phyloP scores from a whole-genome alignment of 176 grass and related monocot species.

The Carex kokanica region DNA sequence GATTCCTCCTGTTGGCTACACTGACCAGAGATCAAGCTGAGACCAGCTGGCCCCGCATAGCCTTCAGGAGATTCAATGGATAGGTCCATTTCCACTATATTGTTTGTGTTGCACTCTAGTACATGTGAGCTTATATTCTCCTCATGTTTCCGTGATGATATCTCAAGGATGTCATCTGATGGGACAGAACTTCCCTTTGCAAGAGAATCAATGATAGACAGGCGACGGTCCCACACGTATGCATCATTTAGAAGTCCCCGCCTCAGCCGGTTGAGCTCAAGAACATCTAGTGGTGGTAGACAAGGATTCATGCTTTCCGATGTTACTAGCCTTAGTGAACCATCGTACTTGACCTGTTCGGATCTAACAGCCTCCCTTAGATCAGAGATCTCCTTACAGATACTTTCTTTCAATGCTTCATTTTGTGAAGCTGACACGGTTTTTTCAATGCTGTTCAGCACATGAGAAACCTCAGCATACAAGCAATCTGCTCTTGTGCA shows the following conservation, averaged over 20 bases:
- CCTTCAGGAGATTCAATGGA: slow-evolving; percentile 43
- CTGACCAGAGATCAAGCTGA: slow-evolving; percentile 30
- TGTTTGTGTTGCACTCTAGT: slow-evolving; percentile 38
- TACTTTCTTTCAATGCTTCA: slow-evolving; percentile 49
- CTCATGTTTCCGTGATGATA: slow-evolving; percentile 31
- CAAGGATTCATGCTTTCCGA: slow-evolving; percentile 35
- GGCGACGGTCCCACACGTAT: slow-evolving; percentile 59
- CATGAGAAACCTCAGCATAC: slow-evolving; percentile 49
- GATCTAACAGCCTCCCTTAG: slow-evolving; percentile 65
- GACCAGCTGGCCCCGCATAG: slow-evolving; percentile 25
- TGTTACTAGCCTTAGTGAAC: slow-evolving; percentile 34
- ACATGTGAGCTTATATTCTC: slow-evolving; percentile 29
- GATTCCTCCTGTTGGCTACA: slow-evolving; percentile 16
- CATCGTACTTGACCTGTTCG: slow-evolving; percentile 70
- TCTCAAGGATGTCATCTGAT: slow-evolving; percentile 26
- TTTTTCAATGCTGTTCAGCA: slow-evolving; percentile 59
- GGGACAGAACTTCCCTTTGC: slow-evolving; percentile 48
- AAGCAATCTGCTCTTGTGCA: slow-evolving; percentile 41
- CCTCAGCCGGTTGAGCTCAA: slow-evolving; percentile 71
- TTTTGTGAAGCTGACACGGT: slow-evolving; percentile 44
- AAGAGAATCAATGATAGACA: slow-evolving; percentile 64
- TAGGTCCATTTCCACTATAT: slow-evolving; percentile 39
- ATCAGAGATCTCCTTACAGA: slow-evolving; percentile 49
- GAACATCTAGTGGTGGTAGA: slow-evolving; percentile 59
- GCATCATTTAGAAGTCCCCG: slow-evolving; percentile 59